These are phyloP conservation scores for Globisporangium ultimum DNA, from an alignment of 352 stramenopile species.

Conservation along the genomic window DNA sequence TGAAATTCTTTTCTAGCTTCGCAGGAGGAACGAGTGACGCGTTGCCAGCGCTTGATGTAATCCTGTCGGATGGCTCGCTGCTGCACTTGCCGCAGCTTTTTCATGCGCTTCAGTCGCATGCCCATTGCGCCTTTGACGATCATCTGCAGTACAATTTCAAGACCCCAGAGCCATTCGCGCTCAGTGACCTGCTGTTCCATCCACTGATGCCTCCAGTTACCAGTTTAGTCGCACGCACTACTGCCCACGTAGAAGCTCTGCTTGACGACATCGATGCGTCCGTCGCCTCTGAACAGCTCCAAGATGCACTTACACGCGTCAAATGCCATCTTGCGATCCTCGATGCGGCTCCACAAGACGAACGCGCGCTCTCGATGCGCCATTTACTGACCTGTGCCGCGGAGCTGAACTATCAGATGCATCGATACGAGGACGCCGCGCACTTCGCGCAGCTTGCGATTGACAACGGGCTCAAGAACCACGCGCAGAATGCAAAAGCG, in stretches of 20 bases:
- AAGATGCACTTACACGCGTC: constrained; percentile 25
- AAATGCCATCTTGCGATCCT: constrained; percentile 45
- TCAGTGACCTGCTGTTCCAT: constrained; percentile 16
- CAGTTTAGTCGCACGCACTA: constrained; percentile 23
- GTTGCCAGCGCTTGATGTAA: constrained; percentile 18
- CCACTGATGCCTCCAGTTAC: constrained; percentile 14
- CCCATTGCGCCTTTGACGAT: constrained; percentile 19
- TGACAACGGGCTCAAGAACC: constrained; percentile 26
- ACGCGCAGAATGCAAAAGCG: constrained; percentile 22
- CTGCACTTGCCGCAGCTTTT: constrained; percentile 60
- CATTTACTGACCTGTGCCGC: constrained; percentile 37
- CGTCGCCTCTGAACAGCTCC: constrained; percentile 18
- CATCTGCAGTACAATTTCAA: constrained; percentile 39
- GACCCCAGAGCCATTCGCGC: constrained; percentile 16
- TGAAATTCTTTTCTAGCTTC: constrained; percentile 33
- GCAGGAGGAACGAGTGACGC: constrained; percentile 4
- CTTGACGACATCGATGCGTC: constrained; percentile 22
- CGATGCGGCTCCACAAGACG: constrained; percentile 23
- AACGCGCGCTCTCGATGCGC: constrained; percentile 26
- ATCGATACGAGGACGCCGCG: constrained; percentile 19
- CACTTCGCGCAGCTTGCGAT: constrained; percentile 29
- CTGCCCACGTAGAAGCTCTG: constrained; percentile 19
- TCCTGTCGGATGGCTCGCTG: constrained; percentile 37
- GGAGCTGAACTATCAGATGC: constrained; percentile 26
- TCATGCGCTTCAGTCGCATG: constrained; percentile 39